Evolutionary conservation across 768 basidiomycete genomes (phyloP), one percentile per base, ranked within the genome.

Genomic region (Pulveroboletus sp.): DNA sequence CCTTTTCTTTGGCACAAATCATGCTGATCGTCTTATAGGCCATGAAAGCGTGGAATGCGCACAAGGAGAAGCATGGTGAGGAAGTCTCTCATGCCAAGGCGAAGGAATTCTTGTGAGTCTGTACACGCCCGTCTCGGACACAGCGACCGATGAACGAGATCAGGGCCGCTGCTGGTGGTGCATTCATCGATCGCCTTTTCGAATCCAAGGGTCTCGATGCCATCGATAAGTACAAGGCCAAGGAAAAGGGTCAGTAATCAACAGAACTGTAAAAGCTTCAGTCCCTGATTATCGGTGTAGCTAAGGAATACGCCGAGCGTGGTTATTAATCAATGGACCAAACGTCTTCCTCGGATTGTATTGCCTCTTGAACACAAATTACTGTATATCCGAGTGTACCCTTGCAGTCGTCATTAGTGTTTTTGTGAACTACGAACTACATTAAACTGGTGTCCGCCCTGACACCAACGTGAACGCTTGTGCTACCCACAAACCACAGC

Each of bases 191-290:
- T 57, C 75, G 65, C 43, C 47, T 78, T 2, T 58, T 78, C 17
- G 84, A 86, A 68, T 80, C 80, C 55, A 82, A 79, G 57, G 81
- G 79, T 21, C 73, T 80, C 27, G 75, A 81, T 62, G 72, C 62
- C 31, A 14, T 79, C 36, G 77, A 80, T 58, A 61, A 42, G 31
- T 57, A 71, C 61, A 73, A 70, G 61, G 73, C 73, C 21, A 76
- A 78, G 61, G 51, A 61, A 35, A 39, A 69, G 0, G 75, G 73
- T 71, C 41, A 58, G 61, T 38, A 17, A 15, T 15, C 7, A 21
- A 0, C 14, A 14, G 2, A 15, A 5, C 0, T 10, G 14, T 24
- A 31, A 1, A 21, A 10, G n/a, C 8, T 6, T 4, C 8, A 14
- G 13, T 1, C 11, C 10, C 47, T 62, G n/a, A 63, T 46, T 3